These are phyloP conservation scores for Pseudocercospora ulei DNA, from an alignment of 2,329 filamentous ascomycete genomes.

Conservation along the genomic window DNA sequence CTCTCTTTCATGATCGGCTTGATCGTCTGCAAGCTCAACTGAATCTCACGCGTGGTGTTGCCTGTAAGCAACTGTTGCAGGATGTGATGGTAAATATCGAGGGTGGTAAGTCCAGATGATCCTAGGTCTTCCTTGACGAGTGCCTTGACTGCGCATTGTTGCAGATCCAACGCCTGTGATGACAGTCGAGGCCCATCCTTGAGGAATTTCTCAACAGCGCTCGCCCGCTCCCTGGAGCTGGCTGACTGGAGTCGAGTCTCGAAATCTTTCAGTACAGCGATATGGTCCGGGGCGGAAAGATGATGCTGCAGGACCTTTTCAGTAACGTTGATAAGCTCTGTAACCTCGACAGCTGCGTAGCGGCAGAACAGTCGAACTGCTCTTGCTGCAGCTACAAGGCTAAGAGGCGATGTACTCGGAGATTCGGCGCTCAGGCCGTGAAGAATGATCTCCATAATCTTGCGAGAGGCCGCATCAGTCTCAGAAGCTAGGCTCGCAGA, in stretches of 20 bases:
- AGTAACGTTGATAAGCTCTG: background rate
- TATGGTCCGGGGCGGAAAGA: background rate
- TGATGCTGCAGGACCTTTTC: background rate
- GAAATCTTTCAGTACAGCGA: slow-evolving; percentile 3
- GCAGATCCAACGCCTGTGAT: background rate
- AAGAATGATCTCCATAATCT: no score
- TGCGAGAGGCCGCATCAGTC: background rate
- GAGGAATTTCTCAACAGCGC: background rate
- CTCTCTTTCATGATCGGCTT: slow-evolving; percentile 23
- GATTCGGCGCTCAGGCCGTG: no score
- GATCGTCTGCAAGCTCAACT: slow-evolving; percentile 18
- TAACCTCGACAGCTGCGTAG: background rate
- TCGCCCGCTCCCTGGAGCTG: background rate
- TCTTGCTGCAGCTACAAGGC: background rate
- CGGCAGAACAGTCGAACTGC: background rate
- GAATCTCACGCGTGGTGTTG: background rate
- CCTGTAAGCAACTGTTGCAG: background rate
- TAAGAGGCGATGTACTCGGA: background rate
- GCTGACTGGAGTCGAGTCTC: background rate
- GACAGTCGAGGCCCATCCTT: background rate
- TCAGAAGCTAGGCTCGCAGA: background rate
- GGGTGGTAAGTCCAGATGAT: background rate
- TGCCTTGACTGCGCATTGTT: background rate
- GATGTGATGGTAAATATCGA: slow-evolving; percentile 2
- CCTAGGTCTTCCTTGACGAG: slow-evolving; percentile 2